Base-by-base conservation (phyloP, 306 rosid species). In the Glycine soja region DNA sequence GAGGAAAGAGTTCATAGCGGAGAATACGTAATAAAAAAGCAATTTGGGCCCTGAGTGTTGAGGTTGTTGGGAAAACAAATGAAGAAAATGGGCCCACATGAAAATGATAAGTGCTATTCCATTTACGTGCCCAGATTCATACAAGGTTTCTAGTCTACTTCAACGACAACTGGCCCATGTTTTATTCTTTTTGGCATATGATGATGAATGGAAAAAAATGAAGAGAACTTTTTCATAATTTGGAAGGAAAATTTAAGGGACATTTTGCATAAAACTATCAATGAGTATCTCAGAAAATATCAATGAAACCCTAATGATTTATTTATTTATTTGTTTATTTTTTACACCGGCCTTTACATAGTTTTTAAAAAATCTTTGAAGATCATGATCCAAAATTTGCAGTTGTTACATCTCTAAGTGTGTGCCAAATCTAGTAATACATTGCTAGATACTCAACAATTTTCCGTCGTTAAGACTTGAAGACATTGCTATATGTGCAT, bases 61-160 rank as follows among this genome's bases (percentile, higher is more conserved):
- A 10, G 74, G 62, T 64, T 6, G 12, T 67, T 45, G 56, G 8
- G 57, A 3, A 40, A 46, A 58, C 10, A 19, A 53, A n/a, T 51
- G 67, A 74, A 69, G 11, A 5, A 56, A 47, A 53, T 34, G 80
- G 87, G 86, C 40, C 87, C 89, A 77, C 84, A 56, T 79, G 36
- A 84, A 50, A 32, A 78, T 47, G n/a, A 71, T 40, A 30, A 66
- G 74, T 63, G 56, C 81, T 54, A 50, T 79, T 54, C 77, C 51
- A 77, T 46, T 81, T 80, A 79, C 89, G 89, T 81, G 63, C 84
- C 8, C 79, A 74, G 85, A 40, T 89, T 85, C 92, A 81, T 89
- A 86, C 92, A 87, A 72, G 85, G 80, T 78, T 72, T 81, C 10
- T 9, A 50, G 16, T 53, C 10, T 63, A 32, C 30, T 45, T 66